Percentiles rank a stretch among this genome's conserved stretches.
Evolutionary conservation across 1,284 basidiomycete species (phyloP).

Genomic region (Trichosporon coremiiforme): DNA sequence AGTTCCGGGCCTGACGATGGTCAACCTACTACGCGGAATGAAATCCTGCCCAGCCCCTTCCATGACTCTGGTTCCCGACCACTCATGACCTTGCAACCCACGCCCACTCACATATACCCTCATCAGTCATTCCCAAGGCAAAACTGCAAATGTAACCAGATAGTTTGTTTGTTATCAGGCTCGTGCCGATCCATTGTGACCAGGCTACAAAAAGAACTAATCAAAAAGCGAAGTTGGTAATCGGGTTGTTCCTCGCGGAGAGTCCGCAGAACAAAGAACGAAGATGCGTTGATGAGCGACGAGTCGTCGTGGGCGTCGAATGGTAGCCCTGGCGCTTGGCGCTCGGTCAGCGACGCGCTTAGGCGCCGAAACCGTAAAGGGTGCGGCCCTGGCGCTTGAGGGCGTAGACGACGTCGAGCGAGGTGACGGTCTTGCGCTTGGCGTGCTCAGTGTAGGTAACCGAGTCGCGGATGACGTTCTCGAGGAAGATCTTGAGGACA

Average conservation of each 20-base stretch:
- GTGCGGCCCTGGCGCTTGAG: conserved; percentile 88
- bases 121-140: no score
- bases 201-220: conserved; percentile 14
- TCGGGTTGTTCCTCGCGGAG: neutral
- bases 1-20: no score
- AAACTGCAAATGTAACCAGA: neutral
- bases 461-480: conserved; percentile 78
- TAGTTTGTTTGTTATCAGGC: neutral
- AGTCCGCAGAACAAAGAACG: neutral
- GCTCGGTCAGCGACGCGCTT: conserved; percentile 37
- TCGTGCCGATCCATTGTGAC: conserved; percentile 11
- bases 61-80: neutral
- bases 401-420: conserved; percentile 79
- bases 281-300: neutral
- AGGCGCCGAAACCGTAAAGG: conserved; percentile 79
- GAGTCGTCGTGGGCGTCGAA: neutral
- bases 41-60: neutral
- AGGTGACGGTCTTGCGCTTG: conserved; percentile 86
- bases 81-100: neutral
- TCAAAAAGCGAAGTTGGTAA: conserved; percentile 18
- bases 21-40: neutral
- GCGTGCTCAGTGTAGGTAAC: conserved; percentile 92
- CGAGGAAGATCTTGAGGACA: conserved; percentile 72
- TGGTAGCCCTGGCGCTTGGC: neutral
- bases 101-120: no score